phyloP scores from a whole-genome alignment of 2,329 filamentous ascomycete species.

The Fusarium fracticaudum region DNA sequence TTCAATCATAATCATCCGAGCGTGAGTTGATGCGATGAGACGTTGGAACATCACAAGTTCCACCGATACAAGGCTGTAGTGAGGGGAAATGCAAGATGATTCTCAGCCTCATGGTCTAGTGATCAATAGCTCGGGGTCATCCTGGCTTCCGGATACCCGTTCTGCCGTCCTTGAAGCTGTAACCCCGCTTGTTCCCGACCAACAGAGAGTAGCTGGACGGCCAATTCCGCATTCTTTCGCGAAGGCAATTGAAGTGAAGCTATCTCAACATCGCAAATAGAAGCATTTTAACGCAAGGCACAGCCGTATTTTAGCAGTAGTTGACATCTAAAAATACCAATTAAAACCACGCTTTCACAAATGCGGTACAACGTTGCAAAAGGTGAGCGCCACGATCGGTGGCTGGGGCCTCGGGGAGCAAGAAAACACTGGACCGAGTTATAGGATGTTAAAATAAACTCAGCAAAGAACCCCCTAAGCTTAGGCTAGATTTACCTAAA shows the following conservation, averaged over 20 bases:
- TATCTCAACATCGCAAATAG: background rate
- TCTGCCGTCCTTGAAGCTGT: background rate
- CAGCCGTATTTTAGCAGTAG: background rate
- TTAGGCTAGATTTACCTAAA: no score
- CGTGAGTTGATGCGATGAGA: background rate
- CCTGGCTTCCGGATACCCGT: background rate
- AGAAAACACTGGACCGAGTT: no score
- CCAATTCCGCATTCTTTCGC: background rate
- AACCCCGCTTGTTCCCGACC: background rate
- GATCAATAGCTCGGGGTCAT: background rate
- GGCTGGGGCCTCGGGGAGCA: no score
- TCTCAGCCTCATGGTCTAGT: slow-evolving; percentile 17
- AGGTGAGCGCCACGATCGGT: background rate
- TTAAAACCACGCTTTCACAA: background rate
- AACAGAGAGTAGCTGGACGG: background rate
- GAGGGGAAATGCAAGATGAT: slow-evolving; percentile 1
- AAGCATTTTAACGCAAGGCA: background rate
- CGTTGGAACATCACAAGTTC: slow-evolving; percentile 3
- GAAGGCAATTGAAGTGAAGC: background rate
- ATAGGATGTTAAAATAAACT: no score
- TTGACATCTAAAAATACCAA: background rate
- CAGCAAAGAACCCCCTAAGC: no score
- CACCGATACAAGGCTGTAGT: background rate
- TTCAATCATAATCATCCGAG: background rate
- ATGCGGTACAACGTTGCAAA: background rate